Evolutionary conservation across 768 basidiomycete species (phyloP).

Genomic region (Leccinum broughii): DNA sequence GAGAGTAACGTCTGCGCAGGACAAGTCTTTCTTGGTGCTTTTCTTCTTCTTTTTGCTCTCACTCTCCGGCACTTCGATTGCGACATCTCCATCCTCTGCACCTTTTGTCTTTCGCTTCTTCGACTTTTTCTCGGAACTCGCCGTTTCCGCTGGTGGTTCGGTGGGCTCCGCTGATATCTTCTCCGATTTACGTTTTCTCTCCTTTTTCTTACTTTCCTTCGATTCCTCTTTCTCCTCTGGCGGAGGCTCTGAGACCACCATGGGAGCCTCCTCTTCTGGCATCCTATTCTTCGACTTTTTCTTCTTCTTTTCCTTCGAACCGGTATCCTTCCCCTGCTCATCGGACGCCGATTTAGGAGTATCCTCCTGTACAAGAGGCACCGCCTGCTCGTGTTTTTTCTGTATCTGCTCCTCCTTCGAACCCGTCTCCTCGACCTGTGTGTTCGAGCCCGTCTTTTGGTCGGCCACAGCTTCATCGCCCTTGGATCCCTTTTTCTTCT

Average conservation of each 20-base stretch:
- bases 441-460: neutral
- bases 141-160: conserved; percentile 14
- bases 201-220: conserved; percentile 19
- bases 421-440: conserved; percentile 4
- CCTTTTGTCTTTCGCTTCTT: conserved; percentile 38
- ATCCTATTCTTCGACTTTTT: neutral
- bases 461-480: neutral
- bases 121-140: conserved; percentile 19
- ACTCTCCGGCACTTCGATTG: neutral
- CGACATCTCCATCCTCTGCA: conserved; percentile 10
- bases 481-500: conserved; percentile 14
- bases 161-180: conserved; percentile 20
- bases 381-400: conserved; percentile 1
- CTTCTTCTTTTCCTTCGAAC: neutral
- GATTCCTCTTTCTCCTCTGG: neutral
- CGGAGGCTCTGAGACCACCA: neutral
- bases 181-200: conserved; percentile 20
- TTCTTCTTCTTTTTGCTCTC: conserved; percentile 31
- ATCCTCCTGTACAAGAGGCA: neutral
- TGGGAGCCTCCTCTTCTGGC: neutral
- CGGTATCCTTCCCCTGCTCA: conserved; percentile 1
- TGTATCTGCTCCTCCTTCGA: conserved; percentile 6
- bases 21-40: conserved; percentile 16
- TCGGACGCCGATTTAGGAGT: conserved; percentile 1
- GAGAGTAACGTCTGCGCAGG: conserved; percentile 2